Conservation (phyloP, 768 basidiomycete species). For the Lactarius pseudohatsudake region DNA sequence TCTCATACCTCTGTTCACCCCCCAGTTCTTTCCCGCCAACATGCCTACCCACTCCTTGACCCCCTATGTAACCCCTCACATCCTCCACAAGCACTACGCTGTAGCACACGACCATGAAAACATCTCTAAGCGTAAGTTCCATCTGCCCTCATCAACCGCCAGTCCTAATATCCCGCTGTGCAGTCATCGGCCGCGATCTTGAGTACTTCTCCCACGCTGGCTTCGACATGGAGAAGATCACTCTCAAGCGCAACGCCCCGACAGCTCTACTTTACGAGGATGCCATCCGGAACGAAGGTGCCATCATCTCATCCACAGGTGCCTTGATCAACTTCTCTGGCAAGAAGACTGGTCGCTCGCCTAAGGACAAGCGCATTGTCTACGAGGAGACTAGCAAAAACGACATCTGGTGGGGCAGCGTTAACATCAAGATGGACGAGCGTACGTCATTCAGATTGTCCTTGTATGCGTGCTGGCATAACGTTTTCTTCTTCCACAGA, state of each 20-base stretch:
- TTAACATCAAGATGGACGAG: constrained; percentile 99
- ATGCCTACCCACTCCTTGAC: constrained; percentile 75
- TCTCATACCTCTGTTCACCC: constrained; percentile 5
- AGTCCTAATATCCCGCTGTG: constrained; percentile 24
- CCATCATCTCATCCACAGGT: constrained; percentile 93
- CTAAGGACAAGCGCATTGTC: constrained; percentile 99
- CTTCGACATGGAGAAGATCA: constrained; percentile 97
- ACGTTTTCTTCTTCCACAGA: constrained; percentile 43
- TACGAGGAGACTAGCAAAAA: constrained; percentile 96
- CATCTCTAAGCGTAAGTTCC: constrained; percentile 53
- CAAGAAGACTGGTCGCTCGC: constrained; percentile 97
- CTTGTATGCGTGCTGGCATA: neutral
- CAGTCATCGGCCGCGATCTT: constrained; percentile 90
- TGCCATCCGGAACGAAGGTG: constrained; percentile 97
- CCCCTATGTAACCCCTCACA: constrained; percentile 86
- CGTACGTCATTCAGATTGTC: constrained; percentile 50
- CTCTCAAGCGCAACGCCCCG: constrained; percentile 91
- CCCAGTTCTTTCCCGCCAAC: constrained; percentile 32
- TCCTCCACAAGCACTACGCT: constrained; percentile 84
- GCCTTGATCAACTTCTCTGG: constrained; percentile 99
- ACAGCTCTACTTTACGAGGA: constrained; percentile 94
- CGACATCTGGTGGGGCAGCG: constrained; percentile 98
- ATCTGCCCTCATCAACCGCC: neutral
- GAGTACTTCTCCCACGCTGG: constrained; percentile 98
- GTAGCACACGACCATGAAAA: constrained; percentile 68